Evolutionary conservation across 768 basidiomycete genomes (phyloP), one percentile per base, ranked within the genome.

Genomic region (Aureoboletus auriporus): DNA sequence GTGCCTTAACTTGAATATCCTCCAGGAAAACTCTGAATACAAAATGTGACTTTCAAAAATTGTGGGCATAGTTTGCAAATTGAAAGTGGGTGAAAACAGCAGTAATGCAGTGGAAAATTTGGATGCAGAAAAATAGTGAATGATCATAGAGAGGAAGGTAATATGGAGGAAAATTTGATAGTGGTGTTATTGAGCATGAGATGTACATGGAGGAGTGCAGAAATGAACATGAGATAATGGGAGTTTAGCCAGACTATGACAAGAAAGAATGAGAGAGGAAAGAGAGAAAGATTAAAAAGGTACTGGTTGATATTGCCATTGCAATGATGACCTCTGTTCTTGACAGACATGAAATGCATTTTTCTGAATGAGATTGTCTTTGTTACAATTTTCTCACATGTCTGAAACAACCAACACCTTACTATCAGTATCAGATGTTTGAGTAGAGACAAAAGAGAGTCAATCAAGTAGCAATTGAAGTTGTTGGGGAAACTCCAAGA

Each of bases 81-180:
- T 93, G 92, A 77, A 97, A 97, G 3, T 90, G 92, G 29, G 96
- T 83, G 38, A 95, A 78, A 70, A 97, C 92, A 23, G 94, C 90
- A 12, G 80, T 92, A 14, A 98, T 82, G 77, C 23, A 98, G 74
- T 20, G 96, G n/a, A 77, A 20, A 84, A 78, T 54, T 84, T 78
- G 43, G 86, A 78, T 4, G 89, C 82, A 4, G 86, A 84, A 28
- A 97, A 74, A 67, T 93, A 95, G 8, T 93, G 78, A 77, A 96
- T 96, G 57, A 96, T 94, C 68, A 97, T 95, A 23, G 89, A 92
- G 35, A 84, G 95, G 72, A 96, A 97, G 3, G 95, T 89, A 47
- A 94, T 93, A 64, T 97, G 95, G 69, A 96, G 80, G 77, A 98
- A 98, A 97, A 96, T 2, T 87, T 80, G 51, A 78, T 76, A 35